These are phyloP conservation scores for Apophysomyces ossiformis DNA, from an alignment of 371 early-diverging fungal species.

Conservation along the genomic window DNA sequence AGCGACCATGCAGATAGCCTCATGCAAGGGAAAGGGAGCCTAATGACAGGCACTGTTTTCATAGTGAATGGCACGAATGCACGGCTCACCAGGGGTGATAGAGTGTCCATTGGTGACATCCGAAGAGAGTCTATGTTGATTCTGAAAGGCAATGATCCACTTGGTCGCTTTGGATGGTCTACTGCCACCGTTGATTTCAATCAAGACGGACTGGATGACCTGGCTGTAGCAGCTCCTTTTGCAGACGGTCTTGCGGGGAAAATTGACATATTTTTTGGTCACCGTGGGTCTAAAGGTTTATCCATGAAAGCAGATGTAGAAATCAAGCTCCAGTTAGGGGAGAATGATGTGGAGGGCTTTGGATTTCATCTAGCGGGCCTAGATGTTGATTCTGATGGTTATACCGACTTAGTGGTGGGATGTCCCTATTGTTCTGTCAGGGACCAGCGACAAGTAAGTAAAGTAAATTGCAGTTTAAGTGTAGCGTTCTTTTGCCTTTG, in stretches of 20 bases:
- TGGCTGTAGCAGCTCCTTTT: conserved; percentile 80
- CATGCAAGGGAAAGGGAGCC: conserved; percentile 14
- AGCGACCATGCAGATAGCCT: conserved; percentile 4
- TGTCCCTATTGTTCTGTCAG: conserved; percentile 60
- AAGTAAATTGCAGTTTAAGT: conserved; percentile 9
- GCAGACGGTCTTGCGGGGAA: conserved; percentile 33
- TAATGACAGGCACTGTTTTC: conserved; percentile 72
- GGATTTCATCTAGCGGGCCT: conserved; percentile 61
- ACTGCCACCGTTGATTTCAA: conserved; percentile 80
- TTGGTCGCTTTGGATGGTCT: conserved; percentile 79
- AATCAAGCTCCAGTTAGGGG: conserved; percentile 34
- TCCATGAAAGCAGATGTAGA: conserved; percentile 40
- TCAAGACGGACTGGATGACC: conserved; percentile 85
- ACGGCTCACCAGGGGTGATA: conserved; percentile 7
- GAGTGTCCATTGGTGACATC: conserved; percentile 28
- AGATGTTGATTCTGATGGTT: conserved; percentile 74
- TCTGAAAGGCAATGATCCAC: conserved; percentile 31
- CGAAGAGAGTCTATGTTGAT: conserved; percentile 33
- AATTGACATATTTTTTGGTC: conserved; percentile 79
- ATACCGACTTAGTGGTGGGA: conserved; percentile 69
- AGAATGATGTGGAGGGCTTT: conserved; percentile 41
- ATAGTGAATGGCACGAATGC: conserved; percentile 32
- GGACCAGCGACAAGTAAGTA: conserved; percentile 36
- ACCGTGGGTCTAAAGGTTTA: conserved; percentile 43
- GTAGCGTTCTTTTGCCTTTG: neutral